Evolutionary conservation across 352 stramenopile genomes (phyloP), one percentile per base, ranked within the genome.

Genomic region (Globisporangium abappressorium): DNA sequence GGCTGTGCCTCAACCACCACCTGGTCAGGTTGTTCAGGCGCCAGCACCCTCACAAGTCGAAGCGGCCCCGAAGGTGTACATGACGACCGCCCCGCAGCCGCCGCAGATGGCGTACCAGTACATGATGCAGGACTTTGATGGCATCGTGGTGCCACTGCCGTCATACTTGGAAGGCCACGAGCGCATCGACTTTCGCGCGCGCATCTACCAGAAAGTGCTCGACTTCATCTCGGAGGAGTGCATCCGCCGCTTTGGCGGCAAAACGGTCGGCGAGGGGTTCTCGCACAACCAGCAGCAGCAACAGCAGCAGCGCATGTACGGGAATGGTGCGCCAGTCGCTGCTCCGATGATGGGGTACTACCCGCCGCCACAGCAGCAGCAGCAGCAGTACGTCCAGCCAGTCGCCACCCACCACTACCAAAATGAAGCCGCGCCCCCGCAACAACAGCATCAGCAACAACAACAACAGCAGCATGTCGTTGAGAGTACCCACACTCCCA

Each of bases 141-240:
- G 85, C 33, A 89, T 94, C 64, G 80, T 92, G 15, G 86, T 94
- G 61, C 86, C 84, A 14, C 64, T 92, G 64, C 86, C 86, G 22
- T 93, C 86, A 18, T 92, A 89, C 62, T 61, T 94, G 6, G 79
- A 91, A 68, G 81, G 83, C 33, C 73, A 90, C 61, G 87, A 92
- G 60, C 77, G 87, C 62, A 73, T 84, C 47, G 84, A 91, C 62
- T 91, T 94, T 57, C 84, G 86, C 62, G 83, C 84, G 53, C 83
- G 87, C 5, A 84, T 94, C 49, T 90, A 92, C 70, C 87, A 93
- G 60, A 95, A 92, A 64, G 81, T 95, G 54, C 57, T 93, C 36
- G 83, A 92, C 66, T 92, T 91, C 53, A 92, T 95, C 68, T 89
- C 87, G 30, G 82, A 95, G 55, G 87, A 95, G 62, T 93, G 82